Evolutionary conservation across 2,329 filamentous ascomycete species (phyloP).

Genomic region (Diplocarpon rosae): DNA sequence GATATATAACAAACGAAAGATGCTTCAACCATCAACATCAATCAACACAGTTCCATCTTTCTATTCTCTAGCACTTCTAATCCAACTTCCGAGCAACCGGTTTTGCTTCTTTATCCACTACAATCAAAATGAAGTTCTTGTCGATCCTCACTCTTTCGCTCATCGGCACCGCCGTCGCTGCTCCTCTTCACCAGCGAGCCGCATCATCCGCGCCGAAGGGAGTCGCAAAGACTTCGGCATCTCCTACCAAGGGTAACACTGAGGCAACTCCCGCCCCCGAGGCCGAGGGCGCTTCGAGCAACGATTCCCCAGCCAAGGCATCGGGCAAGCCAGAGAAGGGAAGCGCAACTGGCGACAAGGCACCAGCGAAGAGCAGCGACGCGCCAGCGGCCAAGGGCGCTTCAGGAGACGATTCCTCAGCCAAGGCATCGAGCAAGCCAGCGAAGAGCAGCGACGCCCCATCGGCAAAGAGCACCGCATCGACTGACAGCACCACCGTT

Average conservation of each 20-base stretch:
- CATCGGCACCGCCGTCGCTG: slow-evolving; percentile 4
- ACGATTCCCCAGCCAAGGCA: background rate
- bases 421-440: background rate
- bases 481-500: too few species aligned
- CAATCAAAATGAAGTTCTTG: slow-evolving; percentile 15
- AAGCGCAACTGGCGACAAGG: background rate
- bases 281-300: too few species aligned
- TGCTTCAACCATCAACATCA: background rate
- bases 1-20: background rate
- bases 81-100: background rate
- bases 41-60: background rate
- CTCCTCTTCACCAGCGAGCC: background rate
- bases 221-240: background rate
- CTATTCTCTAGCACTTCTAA: background rate
- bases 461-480: too few species aligned
- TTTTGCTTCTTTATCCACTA: background rate
- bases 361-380: background rate
- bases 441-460: background rate
- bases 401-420: background rate
- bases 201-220: too few species aligned
- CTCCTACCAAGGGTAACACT: background rate
- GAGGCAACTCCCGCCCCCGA: too few species aligned
- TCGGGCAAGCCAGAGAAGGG: background rate
- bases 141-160: slow-evolving; percentile 10
- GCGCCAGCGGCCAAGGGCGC: too few species aligned